Base-by-base conservation (phyloP, 75 land plant species). In the Gnetum montanum region DNA sequence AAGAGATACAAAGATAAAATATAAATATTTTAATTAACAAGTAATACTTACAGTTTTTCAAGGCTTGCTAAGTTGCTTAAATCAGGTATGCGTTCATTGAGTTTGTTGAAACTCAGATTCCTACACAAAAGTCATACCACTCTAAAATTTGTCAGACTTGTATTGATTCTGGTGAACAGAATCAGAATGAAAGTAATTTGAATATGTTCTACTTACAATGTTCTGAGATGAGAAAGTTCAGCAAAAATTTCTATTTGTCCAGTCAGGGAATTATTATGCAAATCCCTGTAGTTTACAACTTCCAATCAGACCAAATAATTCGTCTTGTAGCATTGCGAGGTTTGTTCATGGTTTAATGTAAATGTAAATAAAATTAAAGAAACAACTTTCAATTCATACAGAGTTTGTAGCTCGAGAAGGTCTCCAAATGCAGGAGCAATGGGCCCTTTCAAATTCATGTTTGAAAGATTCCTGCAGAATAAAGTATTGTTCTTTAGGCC, bases 91-190 rank as follows among this genome's bases (percentile, higher is more conserved):
- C 68, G 71, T 18, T 79, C 71, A 46, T 68, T 68, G n/a, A 80
- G 62, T 47, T 61, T 40, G 48, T 84, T 84, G 74, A 65, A 77
- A 74, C 88, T 84, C 65, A 77, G 61, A 36, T 84, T 81, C 64
- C 88, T 84, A 66, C 45, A 69, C 54, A n/a, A 12, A 43, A 30
- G n/a, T n/a, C n/a, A n/a, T n/a, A n/a, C n/a, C n/a, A n/a, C n/a
- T n/a, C n/a, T n/a, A n/a, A n/a, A n/a, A n/a, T n/a, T n/a, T n/a
- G n/a, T n/a, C n/a, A n/a, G n/a, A n/a, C n/a, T n/a, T n/a, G n/a
- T n/a, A n/a, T n/a, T n/a, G n/a, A n/a, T n/a, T n/a, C n/a, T n/a
- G n/a, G n/a, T n/a, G n/a, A n/a, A n/a, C n/a, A n/a, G n/a, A n/a
- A n/a, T n/a, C n/a, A n/a, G n/a, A n/a, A n/a, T n/a, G n/a, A n/a